Evolutionary conservation across 2,329 filamentous ascomycete genomes (phyloP).

Genomic region (Trichocomaceae sp.): DNA sequence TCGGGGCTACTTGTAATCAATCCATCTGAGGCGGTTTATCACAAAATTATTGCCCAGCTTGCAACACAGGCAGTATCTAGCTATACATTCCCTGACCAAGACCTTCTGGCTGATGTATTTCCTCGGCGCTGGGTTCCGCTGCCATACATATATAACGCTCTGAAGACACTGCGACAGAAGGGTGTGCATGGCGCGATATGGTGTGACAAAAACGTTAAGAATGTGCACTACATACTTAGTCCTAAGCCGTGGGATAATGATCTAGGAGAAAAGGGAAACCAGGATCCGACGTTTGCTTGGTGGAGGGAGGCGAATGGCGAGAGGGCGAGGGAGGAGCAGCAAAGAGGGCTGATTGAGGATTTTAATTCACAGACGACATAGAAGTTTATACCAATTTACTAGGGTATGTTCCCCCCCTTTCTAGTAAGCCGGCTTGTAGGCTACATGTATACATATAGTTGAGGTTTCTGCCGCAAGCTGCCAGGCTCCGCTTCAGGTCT

Average conservation of each 20-base stretch:
- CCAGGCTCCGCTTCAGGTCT: too few species aligned
- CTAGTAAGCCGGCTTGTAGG: too few species aligned
- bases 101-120: conserved; percentile 51
- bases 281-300: conserved; percentile 7
- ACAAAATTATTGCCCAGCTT: conserved; percentile 39
- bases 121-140: conserved; percentile 52
- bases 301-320: conserved; percentile 5
- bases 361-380: too few species aligned
- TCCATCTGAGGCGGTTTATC: conserved; percentile 47
- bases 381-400: too few species aligned
- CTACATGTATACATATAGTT: too few species aligned
- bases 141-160: conserved; percentile 56
- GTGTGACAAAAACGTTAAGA: conserved; percentile 56
- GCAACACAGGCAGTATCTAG: conserved; percentile 41
- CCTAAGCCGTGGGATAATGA: conserved; percentile 59
- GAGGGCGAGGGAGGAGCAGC: background rate
- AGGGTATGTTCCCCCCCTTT: too few species aligned
- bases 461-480: too few species aligned
- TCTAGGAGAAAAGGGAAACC: background rate
- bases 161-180: conserved; percentile 53
- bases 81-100: conserved; percentile 58
- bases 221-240: conserved; percentile 56
- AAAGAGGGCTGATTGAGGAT: too few species aligned
- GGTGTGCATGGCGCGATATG: conserved; percentile 55
- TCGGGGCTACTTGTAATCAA: conserved; percentile 57